Conservation (phyloP, 2,329 filamentous ascomycete species). For the Colletotrichum incanum region DNA sequence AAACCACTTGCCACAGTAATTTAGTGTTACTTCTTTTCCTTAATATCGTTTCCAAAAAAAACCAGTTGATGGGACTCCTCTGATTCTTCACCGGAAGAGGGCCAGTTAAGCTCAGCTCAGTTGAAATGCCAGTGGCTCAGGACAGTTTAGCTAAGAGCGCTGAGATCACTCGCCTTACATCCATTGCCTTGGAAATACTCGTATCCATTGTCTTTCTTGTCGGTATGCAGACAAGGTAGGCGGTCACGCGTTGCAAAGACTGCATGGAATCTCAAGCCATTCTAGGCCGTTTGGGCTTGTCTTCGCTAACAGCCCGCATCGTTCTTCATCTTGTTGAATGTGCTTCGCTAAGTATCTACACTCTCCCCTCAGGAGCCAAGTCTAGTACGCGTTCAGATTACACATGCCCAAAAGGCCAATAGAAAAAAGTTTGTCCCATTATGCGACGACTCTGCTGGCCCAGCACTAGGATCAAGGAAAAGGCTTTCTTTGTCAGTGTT, state of each 20-base stretch:
- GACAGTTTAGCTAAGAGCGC: background rate
- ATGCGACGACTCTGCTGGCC: background rate
- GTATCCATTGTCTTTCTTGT: background rate
- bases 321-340: background rate
- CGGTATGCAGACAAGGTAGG: no score
- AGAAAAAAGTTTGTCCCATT: background rate
- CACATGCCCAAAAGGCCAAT: background rate
- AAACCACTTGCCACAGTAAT: background rate
- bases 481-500: background rate
- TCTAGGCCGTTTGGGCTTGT: background rate
- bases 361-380: background rate
- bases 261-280: background rate
- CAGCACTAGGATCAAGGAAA: background rate
- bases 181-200: no score
- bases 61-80: background rate
- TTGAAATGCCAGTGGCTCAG: background rate
- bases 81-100: background rate
- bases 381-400: background rate
- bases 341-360: no score
- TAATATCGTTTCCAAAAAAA: accelerated
- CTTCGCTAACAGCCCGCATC: background rate
- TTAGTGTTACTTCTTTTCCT: background rate
- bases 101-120: background rate
- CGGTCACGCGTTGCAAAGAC: background rate
- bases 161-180: no score